Evolutionary conservation across 306 rosid species (phyloP), one percentile per base, ranked within the genome.

Genomic region (Vigna trinervia): DNA sequence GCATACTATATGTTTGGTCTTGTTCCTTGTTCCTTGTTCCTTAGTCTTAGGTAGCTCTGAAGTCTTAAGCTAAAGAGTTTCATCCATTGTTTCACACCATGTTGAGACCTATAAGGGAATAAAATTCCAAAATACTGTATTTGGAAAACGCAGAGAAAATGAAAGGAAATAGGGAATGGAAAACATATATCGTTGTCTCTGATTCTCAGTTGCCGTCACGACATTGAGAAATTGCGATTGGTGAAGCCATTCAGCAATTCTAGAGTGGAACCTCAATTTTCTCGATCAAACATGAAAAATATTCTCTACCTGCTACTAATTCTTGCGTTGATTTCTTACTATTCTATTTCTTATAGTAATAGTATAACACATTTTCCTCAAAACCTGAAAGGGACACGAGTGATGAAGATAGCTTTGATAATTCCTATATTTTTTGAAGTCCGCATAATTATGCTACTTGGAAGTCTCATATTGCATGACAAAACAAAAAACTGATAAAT

Each of bases 141-240:
- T 63, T 23, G 67, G 14, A 54, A n/a, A 3, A 10, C 34, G 50
- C n/a, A 12, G 80, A 34, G 65, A 58, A 5, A 22, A 46, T 73
- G 19, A 57, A 48, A 64, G 38, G 26, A 56, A 80, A 53, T 26
- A 5, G n/a, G 34, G 46, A 80, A 46, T 73, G 50, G 26, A 59
- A 32, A 39, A 62, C 10, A 4, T 8, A 1, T 36, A 0, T 34
- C 38, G 3, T 6, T 60, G 22, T 60, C 68, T 61, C 68, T 61
- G 46, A 20, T 59, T 11, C 20, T 56, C 41, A 58, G 50, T n/a
- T n/a, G 28, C 36, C 54, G 13, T 12, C 68, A 26, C 22, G 3
- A 61, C 51, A 77, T 32, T 6, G n/a, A n/a, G 13, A 2, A 62
- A 36, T 13, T 61, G 52, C 28, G 78, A 52, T 62, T 13, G 46